Evolutionary conservation across 2,329 filamentous ascomycete species (phyloP), one percentile per base, ranked within the genome.

Genomic region (Ophiocordyceps robertsii): DNA sequence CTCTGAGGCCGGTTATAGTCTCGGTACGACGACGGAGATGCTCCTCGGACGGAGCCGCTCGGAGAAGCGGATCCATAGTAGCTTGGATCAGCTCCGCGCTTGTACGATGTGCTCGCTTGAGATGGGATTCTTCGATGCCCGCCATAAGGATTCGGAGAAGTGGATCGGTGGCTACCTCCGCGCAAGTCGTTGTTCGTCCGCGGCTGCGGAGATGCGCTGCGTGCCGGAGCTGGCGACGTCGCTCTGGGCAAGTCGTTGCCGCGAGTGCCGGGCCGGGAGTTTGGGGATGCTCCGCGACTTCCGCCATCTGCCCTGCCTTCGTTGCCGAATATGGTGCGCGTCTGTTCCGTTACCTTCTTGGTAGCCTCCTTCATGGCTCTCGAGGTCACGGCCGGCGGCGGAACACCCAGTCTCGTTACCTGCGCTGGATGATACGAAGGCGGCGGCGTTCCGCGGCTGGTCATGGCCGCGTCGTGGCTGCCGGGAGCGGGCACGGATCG

Each of bases 301-400:
- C 44, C 53, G 10, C 45, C 44, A 11, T 49, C 48, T 29, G 41
- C 44, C 12, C 64, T 55, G 2, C 62, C 66, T 14, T 56, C 58
- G 2, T 64, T 60, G 29, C 56, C 70, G 60, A 93, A 92, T 67
- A 95, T 81, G 54, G 74, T 87, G 37, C 86, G 77, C 3, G 85
- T 86, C 60, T 95, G 84, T 38, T 80, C 77, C 19, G 84, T 78
- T 55, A 90, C 95, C 61, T 88, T 88, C 53, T 93, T 83, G 0
- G 88, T 92, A 4, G 89, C 86, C 60, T 94, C 85, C 56, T 95
- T 86, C 93, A 98, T 98, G 39, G 92, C 86, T 48, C 83, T 85
- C 4, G 87, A 84, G 0, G 93, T 98, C 46, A 93, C 87, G 2
- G 92, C 92, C 2, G 90, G 88, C 45, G 90, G 82, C 2, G 92